These are phyloP conservation scores for Dalbergia oliveri DNA, from an alignment of 306 rosid genomes.

Conservation along the genomic window DNA sequence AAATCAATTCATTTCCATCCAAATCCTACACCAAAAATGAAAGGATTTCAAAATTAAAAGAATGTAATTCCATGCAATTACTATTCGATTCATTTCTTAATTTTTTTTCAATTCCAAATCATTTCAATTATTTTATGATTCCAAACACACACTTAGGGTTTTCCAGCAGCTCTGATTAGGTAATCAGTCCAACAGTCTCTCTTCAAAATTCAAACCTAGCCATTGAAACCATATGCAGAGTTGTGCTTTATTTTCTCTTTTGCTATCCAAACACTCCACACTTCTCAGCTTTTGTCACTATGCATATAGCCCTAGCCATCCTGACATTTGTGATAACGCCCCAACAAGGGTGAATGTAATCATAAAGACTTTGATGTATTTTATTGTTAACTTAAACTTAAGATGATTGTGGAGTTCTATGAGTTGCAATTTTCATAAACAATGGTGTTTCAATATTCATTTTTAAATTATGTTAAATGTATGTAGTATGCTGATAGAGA, in stretches of 20 bases:
- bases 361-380: background rate
- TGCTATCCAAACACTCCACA: background rate
- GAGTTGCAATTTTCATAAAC: slow-evolving; percentile 1
- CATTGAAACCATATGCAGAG: background rate
- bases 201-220: too few species aligned
- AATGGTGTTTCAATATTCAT: background rate
- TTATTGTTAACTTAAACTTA: slow-evolving; percentile 8
- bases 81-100: too few species aligned
- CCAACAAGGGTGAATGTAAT: background rate
- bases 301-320: background rate
- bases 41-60: too few species aligned
- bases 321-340: background rate
- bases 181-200: too few species aligned
- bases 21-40: too few species aligned
- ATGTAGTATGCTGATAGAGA: too few species aligned
- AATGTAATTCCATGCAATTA: too few species aligned
- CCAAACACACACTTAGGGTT: too few species aligned
- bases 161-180: too few species aligned
- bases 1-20: too few species aligned
- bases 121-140: too few species aligned
- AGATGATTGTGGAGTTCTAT: background rate
- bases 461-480: slow-evolving; percentile 4
- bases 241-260: background rate
- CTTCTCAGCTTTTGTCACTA: slow-evolving; percentile 18
- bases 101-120: too few species aligned